Conservation (phyloP, 208 protist genomes). For the Hexamita inflata region DNA sequence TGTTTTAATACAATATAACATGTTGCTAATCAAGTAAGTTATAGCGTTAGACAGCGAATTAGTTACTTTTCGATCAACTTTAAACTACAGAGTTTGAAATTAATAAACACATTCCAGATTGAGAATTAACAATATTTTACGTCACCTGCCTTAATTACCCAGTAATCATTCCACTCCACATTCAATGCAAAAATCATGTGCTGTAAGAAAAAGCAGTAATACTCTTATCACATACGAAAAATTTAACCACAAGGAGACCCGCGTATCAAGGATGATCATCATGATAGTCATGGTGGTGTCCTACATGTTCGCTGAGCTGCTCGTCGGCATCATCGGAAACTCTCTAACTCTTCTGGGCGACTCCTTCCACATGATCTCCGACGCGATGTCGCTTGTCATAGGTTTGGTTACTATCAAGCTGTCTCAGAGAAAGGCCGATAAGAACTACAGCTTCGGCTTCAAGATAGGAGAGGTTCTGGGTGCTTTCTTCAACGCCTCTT, state of each 20-base stretch:
- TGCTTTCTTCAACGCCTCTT: slow-evolving; percentile 20
- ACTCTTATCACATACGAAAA: not conserved
- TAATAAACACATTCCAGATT: too few species aligned
- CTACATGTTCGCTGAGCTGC: slow-evolving; percentile 22
- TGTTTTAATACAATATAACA: too few species aligned
- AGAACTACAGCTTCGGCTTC: not conserved
- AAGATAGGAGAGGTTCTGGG: not conserved
- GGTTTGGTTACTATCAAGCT: not conserved
- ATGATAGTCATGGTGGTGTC: slow-evolving; percentile 18
- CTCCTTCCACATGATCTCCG: slow-evolving; percentile 21
- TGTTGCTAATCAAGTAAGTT: too few species aligned
- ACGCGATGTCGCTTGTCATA: not conserved
- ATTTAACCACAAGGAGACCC: not conserved
- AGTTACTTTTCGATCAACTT: too few species aligned
- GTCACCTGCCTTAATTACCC: too few species aligned
- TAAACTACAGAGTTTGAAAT: too few species aligned
- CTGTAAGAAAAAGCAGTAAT: too few species aligned
- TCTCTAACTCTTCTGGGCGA: slow-evolving; percentile 15
- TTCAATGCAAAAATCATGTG: too few species aligned
- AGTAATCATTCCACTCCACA: too few species aligned
- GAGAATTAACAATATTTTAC: too few species aligned
- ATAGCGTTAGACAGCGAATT: too few species aligned
- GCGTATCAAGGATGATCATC: not conserved
- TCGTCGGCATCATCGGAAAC: slow-evolving; percentile 17
- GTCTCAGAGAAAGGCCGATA: not conserved